These are phyloP conservation scores for Nephromyces sp. DNA, from an alignment of 169 alveolate species.

Conservation along the genomic window DNA sequence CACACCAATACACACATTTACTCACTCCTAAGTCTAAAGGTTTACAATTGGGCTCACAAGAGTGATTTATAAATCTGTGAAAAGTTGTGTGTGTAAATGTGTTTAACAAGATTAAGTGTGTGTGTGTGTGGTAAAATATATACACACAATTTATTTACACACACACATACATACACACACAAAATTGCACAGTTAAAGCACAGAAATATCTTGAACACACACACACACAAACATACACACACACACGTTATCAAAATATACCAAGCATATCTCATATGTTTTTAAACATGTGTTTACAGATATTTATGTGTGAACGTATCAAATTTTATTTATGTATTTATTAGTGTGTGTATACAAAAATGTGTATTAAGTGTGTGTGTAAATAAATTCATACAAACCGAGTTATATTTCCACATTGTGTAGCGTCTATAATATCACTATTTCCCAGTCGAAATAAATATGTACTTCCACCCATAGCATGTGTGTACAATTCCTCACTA, in stretches of 20 bases:
- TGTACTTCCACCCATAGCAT: constrained; percentile 30
- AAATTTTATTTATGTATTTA: too few species aligned
- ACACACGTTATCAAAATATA: neutral
- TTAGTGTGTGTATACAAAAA: too few species aligned
- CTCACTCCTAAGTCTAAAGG: constrained; percentile 6
- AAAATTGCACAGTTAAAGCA: too few species aligned
- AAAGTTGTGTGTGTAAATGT: neutral
- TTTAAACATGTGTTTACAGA: neutral
- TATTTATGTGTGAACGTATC: too few species aligned
- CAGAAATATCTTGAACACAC: too few species aligned
- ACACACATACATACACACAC: too few species aligned
- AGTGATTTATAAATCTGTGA: constrained; percentile 13
- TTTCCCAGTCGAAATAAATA: constrained; percentile 14
- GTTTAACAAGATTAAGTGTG: too few species aligned
- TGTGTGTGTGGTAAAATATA: too few species aligned
- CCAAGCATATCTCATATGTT: neutral
- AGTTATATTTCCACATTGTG: constrained; percentile 12
- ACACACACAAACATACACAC: neutral
- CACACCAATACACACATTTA: neutral
- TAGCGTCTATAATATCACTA: constrained; percentile 31
- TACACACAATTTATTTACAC: too few species aligned
- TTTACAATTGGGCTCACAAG: constrained; percentile 17
- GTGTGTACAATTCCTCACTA: constrained; percentile 31
- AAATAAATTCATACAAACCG: too few species aligned
- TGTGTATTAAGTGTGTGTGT: too few species aligned